A percentile compares a stretch with the other conserved stretches of the same genome.
These are phyloP conservation scores for Teunomyces barrocoloradensis DNA, from an alignment of 805 yeast genomes.

Conservation along the genomic window DNA sequence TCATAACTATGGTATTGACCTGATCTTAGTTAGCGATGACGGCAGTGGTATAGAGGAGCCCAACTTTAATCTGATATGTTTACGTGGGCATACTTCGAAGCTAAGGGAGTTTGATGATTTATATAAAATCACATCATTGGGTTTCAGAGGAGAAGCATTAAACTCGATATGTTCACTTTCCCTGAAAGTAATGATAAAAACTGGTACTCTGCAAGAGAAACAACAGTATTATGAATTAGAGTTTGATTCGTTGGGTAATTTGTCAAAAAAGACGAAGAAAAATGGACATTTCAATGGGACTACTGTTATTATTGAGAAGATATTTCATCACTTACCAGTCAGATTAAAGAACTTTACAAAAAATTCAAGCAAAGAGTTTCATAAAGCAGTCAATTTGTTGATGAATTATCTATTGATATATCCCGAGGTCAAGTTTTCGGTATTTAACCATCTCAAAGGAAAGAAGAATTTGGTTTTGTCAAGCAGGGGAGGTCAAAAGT, in stretches of 20 bases:
- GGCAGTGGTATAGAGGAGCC: slow-evolving; percentile 59
- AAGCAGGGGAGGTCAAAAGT: slow-evolving; percentile 52
- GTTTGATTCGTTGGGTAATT: slow-evolving; percentile 54
- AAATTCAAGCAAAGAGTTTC: slow-evolving; percentile 67
- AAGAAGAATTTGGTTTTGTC: slow-evolving; percentile 56
- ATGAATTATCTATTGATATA: slow-evolving; percentile 68
- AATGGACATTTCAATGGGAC: slow-evolving; percentile 69
- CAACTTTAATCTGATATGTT: slow-evolving; percentile 54
- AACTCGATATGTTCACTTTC: slow-evolving; percentile 62
- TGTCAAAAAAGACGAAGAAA: slow-evolving; percentile 32
- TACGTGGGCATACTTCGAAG: slow-evolving; percentile 70
- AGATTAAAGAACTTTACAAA: slow-evolving; percentile 70
- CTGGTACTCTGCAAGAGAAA: slow-evolving; percentile 44
- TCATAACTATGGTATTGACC: slow-evolving; percentile 68
- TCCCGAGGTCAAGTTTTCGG: slow-evolving; percentile 55
- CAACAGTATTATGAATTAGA: slow-evolving; percentile 60
- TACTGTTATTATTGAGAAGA: slow-evolving; percentile 48
- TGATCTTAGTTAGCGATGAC: slow-evolving; percentile 65
- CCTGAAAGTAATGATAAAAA: slow-evolving; percentile 45
- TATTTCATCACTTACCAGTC: slow-evolving; percentile 78
- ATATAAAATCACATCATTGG: slow-evolving; percentile 50
- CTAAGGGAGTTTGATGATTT: slow-evolving; percentile 56
- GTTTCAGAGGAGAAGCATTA: slow-evolving; percentile 82
- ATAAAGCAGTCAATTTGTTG: slow-evolving; percentile 59
- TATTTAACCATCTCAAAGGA: slow-evolving; percentile 45